These are phyloP conservation scores for Aspergillus proliferans DNA, from an alignment of 2,329 filamentous ascomycete genomes.

Conservation along the genomic window DNA sequence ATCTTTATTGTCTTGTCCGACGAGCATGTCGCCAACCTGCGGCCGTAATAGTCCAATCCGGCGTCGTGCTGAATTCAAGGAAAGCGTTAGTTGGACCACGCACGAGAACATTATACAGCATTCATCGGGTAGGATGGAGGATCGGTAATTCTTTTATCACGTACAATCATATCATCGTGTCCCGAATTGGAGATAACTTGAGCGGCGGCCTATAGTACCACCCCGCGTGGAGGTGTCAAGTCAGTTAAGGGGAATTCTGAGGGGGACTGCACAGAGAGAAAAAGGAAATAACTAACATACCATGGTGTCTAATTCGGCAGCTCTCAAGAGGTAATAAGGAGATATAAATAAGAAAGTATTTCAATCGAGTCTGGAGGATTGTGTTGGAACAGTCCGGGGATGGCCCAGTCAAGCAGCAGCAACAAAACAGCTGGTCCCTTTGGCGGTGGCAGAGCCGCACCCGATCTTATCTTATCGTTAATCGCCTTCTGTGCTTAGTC, in stretches of 20 bases:
- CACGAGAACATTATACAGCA: neutral
- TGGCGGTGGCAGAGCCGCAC: conserved; percentile 11
- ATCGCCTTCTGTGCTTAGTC: conserved; percentile 6
- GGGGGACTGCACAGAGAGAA: neutral
- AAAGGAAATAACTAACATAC: conserved; percentile 8
- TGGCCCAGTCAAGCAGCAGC: conserved; percentile 6
- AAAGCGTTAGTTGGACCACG: conserved; percentile 1
- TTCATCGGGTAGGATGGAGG: neutral
- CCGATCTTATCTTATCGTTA: conserved; percentile 25
- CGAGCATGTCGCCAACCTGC: conserved; percentile 91
- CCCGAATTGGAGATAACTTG: conserved; percentile 79
- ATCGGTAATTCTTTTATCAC: conserved; percentile 31
- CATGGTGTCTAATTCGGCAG: conserved; percentile 15
- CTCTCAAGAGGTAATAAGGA: conserved; percentile 3
- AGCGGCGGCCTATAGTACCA: conserved; percentile 45
- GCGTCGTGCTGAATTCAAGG: conserved; percentile 70
- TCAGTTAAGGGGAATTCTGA: conserved; percentile 1
- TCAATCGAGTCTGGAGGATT: neutral
- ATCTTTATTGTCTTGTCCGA: conserved; percentile 99
- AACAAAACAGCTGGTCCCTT: conserved; percentile 21
- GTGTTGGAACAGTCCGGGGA: conserved; percentile 1
- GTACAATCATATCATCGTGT: conserved; percentile 99
- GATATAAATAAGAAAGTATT: conserved; percentile 1
- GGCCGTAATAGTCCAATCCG: conserved; percentile 96
- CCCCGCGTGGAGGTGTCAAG: conserved; percentile 8